Evolutionary conservation across 768 basidiomycete genomes (phyloP), one percentile per base, ranked within the genome.

Genomic region (Gloeopeniophorella convolvens): DNA sequence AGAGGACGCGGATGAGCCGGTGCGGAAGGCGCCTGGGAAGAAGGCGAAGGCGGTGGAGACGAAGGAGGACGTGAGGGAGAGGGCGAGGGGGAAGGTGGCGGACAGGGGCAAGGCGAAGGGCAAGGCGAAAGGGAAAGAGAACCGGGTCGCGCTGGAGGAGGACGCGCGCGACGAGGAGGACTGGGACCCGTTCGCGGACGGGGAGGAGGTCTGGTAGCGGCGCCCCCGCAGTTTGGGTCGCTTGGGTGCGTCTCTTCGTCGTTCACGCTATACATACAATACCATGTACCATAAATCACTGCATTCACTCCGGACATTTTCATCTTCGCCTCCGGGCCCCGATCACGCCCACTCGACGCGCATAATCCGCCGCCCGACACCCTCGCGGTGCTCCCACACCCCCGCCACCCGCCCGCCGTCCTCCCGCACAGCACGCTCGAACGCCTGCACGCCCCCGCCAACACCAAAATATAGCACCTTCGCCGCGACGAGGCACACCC

Each of bases 381-480:
- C 91, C 1, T 64, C 67, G 26, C 68, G 75, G 54, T 67, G 72
- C 60, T 89, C 83, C 76, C 80, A 83, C 1, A 91, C 76, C 2
- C 71, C 76, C 57, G 77, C 71, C 1, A 82, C 77, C 3, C 59
- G 57, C 45, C 1, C 62, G 62, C 48, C 20, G 1, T 61, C 65
- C 52, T 75, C 67, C 42, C 44, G 46, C 2, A 91, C 76, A 5
- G 72, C 73, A 23, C 67, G 62, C n/a, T 79, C 64, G 58, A 95
- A 95, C 52, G 83, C 87, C 11, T 76, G 66, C 23, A 94, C 69
- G 6, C 93, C 89, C 0, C 95, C 94, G 1, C 93, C 94, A 4
- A 97, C 91, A 6, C 95, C 95, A 64, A 98, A 97, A 64, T 97
- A 97, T 16, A 97, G 66, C 12, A 91, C 76, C 65, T 97, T 98